Evolutionary conservation across 129 eudicot species (phyloP).

Genomic region (Flaveria ramosissima): DNA sequence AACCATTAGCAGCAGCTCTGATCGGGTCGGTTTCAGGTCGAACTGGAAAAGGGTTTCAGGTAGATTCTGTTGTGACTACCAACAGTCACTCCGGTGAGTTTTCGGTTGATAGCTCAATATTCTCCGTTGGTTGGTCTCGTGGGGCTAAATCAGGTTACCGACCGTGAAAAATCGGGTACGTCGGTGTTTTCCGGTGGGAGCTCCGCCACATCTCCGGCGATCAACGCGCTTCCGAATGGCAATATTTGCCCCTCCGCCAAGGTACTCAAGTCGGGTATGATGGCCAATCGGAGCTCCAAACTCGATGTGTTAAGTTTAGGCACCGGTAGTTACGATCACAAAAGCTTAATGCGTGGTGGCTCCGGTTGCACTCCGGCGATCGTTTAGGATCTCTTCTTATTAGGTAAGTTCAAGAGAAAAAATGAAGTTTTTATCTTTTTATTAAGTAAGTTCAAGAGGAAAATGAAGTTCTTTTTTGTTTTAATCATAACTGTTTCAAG

Average conservation of each 20-base stretch:
- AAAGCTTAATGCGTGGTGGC: conserved; percentile 84
- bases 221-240: conserved; percentile 69
- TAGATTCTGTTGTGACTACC: too few relatives aligned
- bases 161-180: conserved; percentile 48
- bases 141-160: conserved; percentile 44
- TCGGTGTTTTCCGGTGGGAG: conserved; percentile 47
- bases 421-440: too few relatives aligned
- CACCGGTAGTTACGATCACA: conserved; percentile 72
- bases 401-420: too few relatives aligned
- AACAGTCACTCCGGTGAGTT: too few relatives aligned
- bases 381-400: too few relatives aligned
- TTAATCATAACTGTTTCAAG: too few relatives aligned
- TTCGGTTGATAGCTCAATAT: too few relatives aligned
- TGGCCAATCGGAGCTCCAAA: conserved; percentile 43
- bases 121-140: conserved; percentile 32
- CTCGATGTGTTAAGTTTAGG: conserved; percentile 71
- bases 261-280: conserved; percentile 65
- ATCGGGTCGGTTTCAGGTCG: conserved; percentile 91
- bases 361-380: conserved; percentile 12
- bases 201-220: conserved; percentile 63
- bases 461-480: too few relatives aligned
- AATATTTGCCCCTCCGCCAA: conserved; percentile 81
- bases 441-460: too few relatives aligned
- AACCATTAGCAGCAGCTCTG: conserved; percentile 63
- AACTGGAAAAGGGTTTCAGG: background rate